These are phyloP conservation scores for Xylaria multiplex DNA, from an alignment of 2,329 filamentous ascomycete genomes.

Conservation along the genomic window DNA sequence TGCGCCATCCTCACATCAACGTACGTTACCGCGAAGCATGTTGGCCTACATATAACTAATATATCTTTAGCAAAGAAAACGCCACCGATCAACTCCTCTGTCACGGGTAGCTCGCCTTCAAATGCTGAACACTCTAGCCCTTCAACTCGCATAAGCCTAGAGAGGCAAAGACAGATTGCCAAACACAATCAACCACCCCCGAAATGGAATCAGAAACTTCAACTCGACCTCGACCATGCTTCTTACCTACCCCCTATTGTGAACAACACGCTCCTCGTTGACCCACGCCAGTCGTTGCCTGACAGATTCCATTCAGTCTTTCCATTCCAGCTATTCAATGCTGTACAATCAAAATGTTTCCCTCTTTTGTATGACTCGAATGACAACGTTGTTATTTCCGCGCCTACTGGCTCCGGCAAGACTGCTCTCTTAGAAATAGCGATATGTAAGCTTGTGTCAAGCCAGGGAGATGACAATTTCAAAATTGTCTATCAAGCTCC, in stretches of 20 bases:
- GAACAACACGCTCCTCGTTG: slow-evolving; percentile 54
- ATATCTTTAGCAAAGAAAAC: slow-evolving; percentile 36
- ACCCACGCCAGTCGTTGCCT: slow-evolving; percentile 65
- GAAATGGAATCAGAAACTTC: slow-evolving; percentile 39
- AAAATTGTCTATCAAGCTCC: slow-evolving; percentile 89
- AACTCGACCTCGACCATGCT: slow-evolving; percentile 44
- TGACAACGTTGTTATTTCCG: slow-evolving; percentile 81
- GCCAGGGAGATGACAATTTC: slow-evolving; percentile 67
- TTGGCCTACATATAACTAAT: slow-evolving; percentile 31
- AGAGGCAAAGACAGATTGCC: slow-evolving; percentile 32
- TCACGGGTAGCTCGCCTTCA: slow-evolving; percentile 43
- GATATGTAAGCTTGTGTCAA: slow-evolving; percentile 75
- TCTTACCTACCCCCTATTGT: slow-evolving; percentile 50
- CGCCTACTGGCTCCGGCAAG: slow-evolving; percentile 87
- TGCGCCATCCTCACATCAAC: slow-evolving; percentile 39
- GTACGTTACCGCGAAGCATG: slow-evolving; percentile 33
- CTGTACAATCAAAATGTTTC: slow-evolving; percentile 84
- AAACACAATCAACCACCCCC: slow-evolving; percentile 32
- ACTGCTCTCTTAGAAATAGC: slow-evolving; percentile 84
- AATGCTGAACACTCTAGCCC: slow-evolving; percentile 45
- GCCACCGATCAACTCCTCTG: slow-evolving; percentile 34
- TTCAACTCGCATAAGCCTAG: slow-evolving; percentile 42
- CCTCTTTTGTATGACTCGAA: slow-evolving; percentile 70
- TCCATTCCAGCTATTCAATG: slow-evolving; percentile 80
- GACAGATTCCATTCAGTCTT: slow-evolving; percentile 77